Evolutionary conservation across 805 yeast genomes (phyloP).

Genomic region (Hanseniaspora pseudoguilliermondii): DNA sequence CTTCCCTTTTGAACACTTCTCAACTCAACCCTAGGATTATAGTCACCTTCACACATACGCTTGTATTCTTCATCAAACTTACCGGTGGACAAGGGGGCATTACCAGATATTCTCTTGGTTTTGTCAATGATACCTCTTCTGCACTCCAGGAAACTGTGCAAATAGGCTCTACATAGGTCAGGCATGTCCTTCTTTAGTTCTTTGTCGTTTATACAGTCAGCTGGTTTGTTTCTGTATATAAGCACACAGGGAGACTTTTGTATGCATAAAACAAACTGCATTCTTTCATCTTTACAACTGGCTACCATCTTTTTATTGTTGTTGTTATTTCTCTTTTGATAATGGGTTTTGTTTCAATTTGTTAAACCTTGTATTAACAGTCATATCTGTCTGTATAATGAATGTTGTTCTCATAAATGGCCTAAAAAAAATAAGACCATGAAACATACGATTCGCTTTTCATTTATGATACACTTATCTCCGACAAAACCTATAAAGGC

Average conservation of each 20-base stretch:
- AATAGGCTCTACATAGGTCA: conserved; percentile 72
- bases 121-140: conserved; percentile 82
- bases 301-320: conserved; percentile 38
- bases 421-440: too few relatives aligned
- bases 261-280: conserved; percentile 87
- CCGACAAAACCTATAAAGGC: too few relatives aligned
- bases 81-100: conserved; percentile 87
- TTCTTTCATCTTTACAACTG: conserved; percentile 88
- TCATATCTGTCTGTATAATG: too few relatives aligned
- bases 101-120: conserved; percentile 83
- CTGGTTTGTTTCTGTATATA: conserved; percentile 78
- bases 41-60: conserved; percentile 65
- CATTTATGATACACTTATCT: too few relatives aligned
- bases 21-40: conserved; percentile 71
- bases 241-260: conserved; percentile 95
- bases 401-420: too few relatives aligned
- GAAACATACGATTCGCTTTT: too few relatives aligned
- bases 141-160: conserved; percentile 80
- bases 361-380: too few relatives aligned
- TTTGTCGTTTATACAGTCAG: conserved; percentile 73
- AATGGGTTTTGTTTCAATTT: background rate
- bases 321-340: background rate
- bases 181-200: conserved; percentile 67
- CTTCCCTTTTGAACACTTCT: conserved; percentile 41
- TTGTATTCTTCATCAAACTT: conserved; percentile 80